Base-by-base conservation (phyloP, 2,329 filamentous ascomycete genomes). In the Alternaria dauci region DNA sequence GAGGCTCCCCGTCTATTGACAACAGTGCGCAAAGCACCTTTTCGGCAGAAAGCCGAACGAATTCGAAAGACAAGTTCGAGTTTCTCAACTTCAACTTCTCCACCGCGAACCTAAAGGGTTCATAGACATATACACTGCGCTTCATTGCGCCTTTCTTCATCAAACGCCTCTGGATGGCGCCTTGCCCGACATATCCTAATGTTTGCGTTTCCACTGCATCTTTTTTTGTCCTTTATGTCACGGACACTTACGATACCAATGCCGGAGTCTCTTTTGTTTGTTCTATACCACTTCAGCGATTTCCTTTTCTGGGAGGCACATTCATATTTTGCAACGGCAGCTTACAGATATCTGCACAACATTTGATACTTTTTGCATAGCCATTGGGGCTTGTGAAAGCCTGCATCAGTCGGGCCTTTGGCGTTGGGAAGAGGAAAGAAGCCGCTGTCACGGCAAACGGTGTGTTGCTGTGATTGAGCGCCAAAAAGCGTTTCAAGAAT, bases 251-350 rank as follows among this genome's bases (percentile, higher is more conserved):
- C 63, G 76, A 78, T 73, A 70, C 67, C 67, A 67, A 76, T 67
- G 73, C 63, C 63, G 53, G 42, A 60, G 69, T 69, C 67, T 51
- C 52, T 66, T 65, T 69, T 64, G 64, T 60, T 63, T 72, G 65
- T 70, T 75, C 67, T 76, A 78, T 78, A 78, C 76, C 76, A 78
- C 73, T 69, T 67, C 52, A 69, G 70, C 68, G 65, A 90, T 74
- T 80, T 94, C 51, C 93, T 89, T 89, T 81, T 94, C 81, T 18
- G 86, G 93, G 81, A 88, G 54, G 41, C 53, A 55, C 39, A 20
- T 39, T 56, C 28, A 30, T 36, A 52, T 47, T 56, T 56, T 60
- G 42, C 41, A 9, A 26, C n/a, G 32, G 47, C 53, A 42, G 39
- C 51, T 52, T 18, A 57, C 26, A 57, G 20, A 39, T 43, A 61